Conservation (phyloP, 2,329 filamentous ascomycete genomes). For the Botrytis pseudocinerea region DNA sequence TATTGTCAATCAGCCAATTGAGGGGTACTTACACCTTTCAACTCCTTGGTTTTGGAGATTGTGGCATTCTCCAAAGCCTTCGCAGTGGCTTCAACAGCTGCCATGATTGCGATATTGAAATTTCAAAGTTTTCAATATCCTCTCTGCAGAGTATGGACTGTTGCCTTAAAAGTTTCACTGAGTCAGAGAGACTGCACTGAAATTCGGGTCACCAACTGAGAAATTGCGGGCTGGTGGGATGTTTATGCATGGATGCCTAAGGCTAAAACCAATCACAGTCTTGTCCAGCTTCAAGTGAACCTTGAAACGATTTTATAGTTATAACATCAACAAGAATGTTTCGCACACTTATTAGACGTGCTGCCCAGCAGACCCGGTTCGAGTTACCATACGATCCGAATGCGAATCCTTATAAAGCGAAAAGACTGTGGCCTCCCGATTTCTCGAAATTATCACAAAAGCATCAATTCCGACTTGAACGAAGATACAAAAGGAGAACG, state of each 20-base stretch:
- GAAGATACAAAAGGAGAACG: conserved; percentile 72
- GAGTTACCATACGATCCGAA: conserved; percentile 41
- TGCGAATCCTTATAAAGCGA: conserved; percentile 62
- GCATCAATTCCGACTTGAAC: conserved; percentile 76
- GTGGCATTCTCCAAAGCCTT: conserved; percentile 53
- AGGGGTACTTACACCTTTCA: conserved; percentile 53
- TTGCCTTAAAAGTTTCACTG: conserved; percentile 21
- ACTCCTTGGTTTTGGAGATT: conserved; percentile 61
- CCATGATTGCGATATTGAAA: conserved; percentile 45
- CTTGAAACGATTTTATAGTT: conserved; percentile 9
- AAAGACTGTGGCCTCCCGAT: conserved; percentile 77
- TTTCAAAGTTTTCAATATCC: conserved; percentile 10
- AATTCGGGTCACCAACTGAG: conserved; percentile 20
- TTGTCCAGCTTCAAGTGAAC: neutral
- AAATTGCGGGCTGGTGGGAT: conserved; percentile 28
- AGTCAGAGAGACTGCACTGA: conserved; percentile 27
- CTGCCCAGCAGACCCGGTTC: conserved; percentile 43
- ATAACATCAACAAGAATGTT: conserved; percentile 45
- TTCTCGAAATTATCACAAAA: conserved; percentile 68
- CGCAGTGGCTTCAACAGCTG: conserved; percentile 40
- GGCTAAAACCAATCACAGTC: conserved; percentile 4
- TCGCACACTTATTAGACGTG: conserved; percentile 48
- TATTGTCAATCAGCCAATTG: conserved; percentile 28
- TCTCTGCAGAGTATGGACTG: conserved; percentile 17
- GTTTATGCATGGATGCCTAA: conserved; percentile 25